Percentiles rank a stretch among this genome's conserved stretches.
Conservation (phyloP, 352 stramenopile species). For the Phytophthora cryptogea region DNA sequence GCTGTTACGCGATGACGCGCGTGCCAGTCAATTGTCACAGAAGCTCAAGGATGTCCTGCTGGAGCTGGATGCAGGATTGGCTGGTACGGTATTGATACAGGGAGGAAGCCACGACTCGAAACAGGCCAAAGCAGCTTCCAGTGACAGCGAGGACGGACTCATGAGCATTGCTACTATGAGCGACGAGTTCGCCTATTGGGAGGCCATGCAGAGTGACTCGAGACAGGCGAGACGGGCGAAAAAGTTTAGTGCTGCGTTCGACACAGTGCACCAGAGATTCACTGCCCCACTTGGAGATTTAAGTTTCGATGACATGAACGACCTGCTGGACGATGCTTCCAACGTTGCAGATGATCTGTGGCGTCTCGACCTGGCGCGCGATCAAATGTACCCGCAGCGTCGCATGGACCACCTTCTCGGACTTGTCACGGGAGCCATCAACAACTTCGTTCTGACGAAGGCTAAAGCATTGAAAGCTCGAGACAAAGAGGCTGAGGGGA, state of each 20-base stretch:
- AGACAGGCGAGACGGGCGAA: conserved; percentile 65
- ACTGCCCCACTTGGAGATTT: conserved; percentile 55
- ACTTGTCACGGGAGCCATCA: conserved; percentile 79
- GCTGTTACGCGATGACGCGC: conserved; percentile 58
- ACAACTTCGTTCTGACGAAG: conserved; percentile 66
- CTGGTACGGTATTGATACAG: conserved; percentile 44
- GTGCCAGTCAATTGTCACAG: conserved; percentile 57
- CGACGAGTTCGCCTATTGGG: conserved; percentile 92
- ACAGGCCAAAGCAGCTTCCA: conserved; percentile 15
- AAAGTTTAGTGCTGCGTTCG: conserved; percentile 81
- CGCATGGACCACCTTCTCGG: conserved; percentile 91
- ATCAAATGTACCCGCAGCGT: conserved; percentile 79
- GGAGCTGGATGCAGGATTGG: conserved; percentile 74
- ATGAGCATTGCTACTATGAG: conserved; percentile 82
- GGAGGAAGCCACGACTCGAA: conserved; percentile 17
- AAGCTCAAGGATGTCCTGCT: conserved; percentile 83
- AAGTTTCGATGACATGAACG: conserved; percentile 75
- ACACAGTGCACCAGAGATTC: conserved; percentile 86
- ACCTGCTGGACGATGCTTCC: conserved; percentile 86
- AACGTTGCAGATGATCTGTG: conserved; percentile 92
- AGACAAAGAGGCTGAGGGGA: conserved; percentile 35
- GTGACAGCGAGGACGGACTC: conserved; percentile 45
- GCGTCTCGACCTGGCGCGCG: conserved; percentile 64
- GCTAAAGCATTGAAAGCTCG: conserved; percentile 29
- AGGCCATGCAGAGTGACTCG: conserved; percentile 48